These are phyloP conservation scores for Sambucus nigra DNA, from an alignment of 129 eudicot species.

Conservation along the genomic window DNA sequence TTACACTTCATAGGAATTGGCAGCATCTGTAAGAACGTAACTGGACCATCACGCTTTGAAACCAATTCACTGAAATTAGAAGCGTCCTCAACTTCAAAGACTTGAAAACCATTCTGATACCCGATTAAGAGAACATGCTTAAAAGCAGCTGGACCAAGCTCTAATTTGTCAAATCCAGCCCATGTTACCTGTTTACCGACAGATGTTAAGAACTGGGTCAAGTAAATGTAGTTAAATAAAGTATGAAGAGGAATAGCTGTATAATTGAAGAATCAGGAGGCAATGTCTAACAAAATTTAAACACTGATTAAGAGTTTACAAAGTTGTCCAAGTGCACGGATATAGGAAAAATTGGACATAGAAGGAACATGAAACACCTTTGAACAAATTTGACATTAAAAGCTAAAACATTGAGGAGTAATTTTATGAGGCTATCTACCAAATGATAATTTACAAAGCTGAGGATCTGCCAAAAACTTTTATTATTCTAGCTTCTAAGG, in stretches of 20 bases:
- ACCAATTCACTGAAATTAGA: slow-evolving; percentile 39
- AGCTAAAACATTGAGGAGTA: background rate
- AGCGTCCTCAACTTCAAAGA: slow-evolving; percentile 47
- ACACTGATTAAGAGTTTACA: too few relatives aligned
- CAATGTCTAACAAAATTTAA: too few relatives aligned
- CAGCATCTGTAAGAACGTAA: slow-evolving; percentile 34
- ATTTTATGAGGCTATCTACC: too few relatives aligned
- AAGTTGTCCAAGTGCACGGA: too few relatives aligned
- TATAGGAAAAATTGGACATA: background rate
- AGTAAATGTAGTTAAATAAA: background rate
- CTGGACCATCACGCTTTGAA: slow-evolving; percentile 44
- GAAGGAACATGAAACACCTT: background rate
- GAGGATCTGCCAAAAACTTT: too few relatives aligned
- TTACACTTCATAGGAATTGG: slow-evolving; percentile 32
- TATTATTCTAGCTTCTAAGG: too few relatives aligned
- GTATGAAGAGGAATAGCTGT: too few relatives aligned
- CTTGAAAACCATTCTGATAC: slow-evolving; percentile 53
- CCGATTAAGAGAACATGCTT: slow-evolving; percentile 44
- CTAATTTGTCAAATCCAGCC: slow-evolving; percentile 50
- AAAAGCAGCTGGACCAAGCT: slow-evolving; percentile 29
- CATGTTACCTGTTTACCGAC: slow-evolving; percentile 36
- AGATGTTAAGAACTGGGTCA: slow-evolving; percentile 1
- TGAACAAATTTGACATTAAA: background rate
- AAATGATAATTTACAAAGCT: too few relatives aligned
- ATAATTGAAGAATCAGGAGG: too few relatives aligned